Evolutionary conservation across 106 monocot species (phyloP).

Genomic region (Phalaenopsis equestris): DNA sequence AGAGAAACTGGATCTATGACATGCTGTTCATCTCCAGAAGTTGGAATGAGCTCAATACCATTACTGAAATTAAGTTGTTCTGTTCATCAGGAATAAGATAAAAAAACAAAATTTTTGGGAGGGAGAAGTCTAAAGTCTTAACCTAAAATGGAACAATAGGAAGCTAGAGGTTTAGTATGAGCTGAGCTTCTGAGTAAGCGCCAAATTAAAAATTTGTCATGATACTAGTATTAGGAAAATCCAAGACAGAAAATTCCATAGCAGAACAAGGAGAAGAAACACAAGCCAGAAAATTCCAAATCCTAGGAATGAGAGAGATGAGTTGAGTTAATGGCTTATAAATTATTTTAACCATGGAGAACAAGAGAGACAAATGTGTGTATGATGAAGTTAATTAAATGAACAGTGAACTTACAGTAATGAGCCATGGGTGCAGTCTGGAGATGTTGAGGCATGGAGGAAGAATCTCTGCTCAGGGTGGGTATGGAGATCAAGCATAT

Average conservation of each 20-base stretch:
- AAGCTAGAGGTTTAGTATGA: too few species aligned
- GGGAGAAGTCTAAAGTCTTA: too few species aligned
- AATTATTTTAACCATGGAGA: too few species aligned
- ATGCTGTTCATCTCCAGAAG: conserved; percentile 6
- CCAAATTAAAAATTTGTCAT: conserved; percentile 1
- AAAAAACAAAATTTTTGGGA: too few species aligned
- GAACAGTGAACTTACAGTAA: conserved; percentile 8
- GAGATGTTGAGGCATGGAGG: not conserved
- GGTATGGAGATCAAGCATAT: conserved; percentile 15
- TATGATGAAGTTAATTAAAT: not conserved
- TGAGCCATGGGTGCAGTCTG: conserved; percentile 5
- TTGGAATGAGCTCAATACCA: conserved; percentile 11
- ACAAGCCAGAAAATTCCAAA: conserved; percentile 6
- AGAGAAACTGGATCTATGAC: not conserved
- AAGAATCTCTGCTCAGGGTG: conserved; percentile 3
- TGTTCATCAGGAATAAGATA: not conserved
- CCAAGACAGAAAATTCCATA: not conserved
- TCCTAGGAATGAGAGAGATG: conserved; percentile 1
- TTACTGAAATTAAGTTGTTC: conserved; percentile 4
- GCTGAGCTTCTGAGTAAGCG: not conserved
- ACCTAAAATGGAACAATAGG: conserved; percentile 2
- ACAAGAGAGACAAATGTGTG: conserved; percentile 4
- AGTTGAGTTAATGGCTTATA: not conserved
- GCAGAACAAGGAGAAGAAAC: not conserved
- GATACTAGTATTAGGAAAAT: not conserved